Conservation (phyloP, 352 stramenopile species). For the Phytophthora cactorum region DNA sequence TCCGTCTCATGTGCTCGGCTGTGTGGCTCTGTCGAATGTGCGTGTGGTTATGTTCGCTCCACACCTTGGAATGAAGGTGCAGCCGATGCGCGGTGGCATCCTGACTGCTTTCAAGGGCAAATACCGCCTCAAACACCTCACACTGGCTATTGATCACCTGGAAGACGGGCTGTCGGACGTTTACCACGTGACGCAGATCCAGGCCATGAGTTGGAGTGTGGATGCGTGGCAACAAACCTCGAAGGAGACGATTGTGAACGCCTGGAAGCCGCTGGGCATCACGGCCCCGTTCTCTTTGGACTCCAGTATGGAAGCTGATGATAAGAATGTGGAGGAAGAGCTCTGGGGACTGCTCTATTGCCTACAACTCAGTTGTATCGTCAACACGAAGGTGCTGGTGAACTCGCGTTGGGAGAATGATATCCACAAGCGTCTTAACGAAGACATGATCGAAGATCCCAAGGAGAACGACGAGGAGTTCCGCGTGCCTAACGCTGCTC, state of each 20-base stretch:
- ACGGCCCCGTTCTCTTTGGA: conserved; percentile 72
- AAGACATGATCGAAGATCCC: conserved; percentile 89
- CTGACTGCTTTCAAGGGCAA: conserved; percentile 86
- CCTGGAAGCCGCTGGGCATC: conserved; percentile 81
- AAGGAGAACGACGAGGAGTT: conserved; percentile 87
- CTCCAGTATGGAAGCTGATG: conserved; percentile 56
- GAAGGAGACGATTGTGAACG: conserved; percentile 78
- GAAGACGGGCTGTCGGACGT: conserved; percentile 81
- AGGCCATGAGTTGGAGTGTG: conserved; percentile 88
- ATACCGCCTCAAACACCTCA: conserved; percentile 87
- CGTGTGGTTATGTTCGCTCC: conserved; percentile 87
- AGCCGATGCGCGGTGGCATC: conserved; percentile 88
- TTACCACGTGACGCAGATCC: conserved; percentile 85
- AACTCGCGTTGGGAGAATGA: conserved; percentile 91
- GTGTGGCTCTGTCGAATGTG: conserved; percentile 85
- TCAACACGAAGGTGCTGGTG: conserved; percentile 89
- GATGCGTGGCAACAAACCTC: conserved; percentile 84
- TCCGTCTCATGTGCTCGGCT: conserved; percentile 83
- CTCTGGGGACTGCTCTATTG: conserved; percentile 88
- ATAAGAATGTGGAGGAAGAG: conserved; percentile 90
- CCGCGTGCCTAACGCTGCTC: conserved; percentile 61
- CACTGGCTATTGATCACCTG: conserved; percentile 82
- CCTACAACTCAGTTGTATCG: conserved; percentile 79
- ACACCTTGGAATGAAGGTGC: conserved; percentile 85
- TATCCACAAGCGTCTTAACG: conserved; percentile 89